Evolutionary conservation across 257 asterid species (phyloP), one percentile per base, ranked within the genome.

Genomic region (Catharanthus roseus): DNA sequence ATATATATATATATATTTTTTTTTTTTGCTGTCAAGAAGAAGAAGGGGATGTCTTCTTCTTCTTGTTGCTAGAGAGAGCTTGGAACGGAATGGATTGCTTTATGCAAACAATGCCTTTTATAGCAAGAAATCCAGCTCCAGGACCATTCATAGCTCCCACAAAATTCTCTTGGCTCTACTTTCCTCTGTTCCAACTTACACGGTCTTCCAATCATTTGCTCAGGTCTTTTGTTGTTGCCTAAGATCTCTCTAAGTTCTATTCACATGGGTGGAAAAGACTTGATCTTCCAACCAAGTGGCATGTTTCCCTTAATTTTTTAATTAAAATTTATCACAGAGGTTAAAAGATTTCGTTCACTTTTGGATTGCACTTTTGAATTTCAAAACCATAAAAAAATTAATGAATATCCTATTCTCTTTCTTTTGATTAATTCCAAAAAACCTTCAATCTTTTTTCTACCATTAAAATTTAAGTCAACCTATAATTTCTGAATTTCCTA

Each of bases 21-120:
- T 34, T 5, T 5, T 47, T 13, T 62, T 15, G 33, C 18, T 57
- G 3, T 63, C 39, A 74, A 67, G 79, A 81, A 77, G 80, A 77
- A 74, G 72, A 68, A 24, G 66, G 54, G 54, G 19, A 29, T 50
- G 33, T 77, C 77, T n/a, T 77, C 84, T 77, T 77, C 84, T 70
- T 65, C 56, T 73, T 65, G 36, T 26, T 28, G 23, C 68, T 64
- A 51, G 65, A n/a, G 21, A 41, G 60, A 74, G 68, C 73, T 67
- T 70, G 77, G 77, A 64, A 31, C 67, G 77, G 77, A 64, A 31
- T 73, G 58, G 21, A 2, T 71, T 33, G 36, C 38, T 54, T 6
- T 10, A 38, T 6, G 39, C 12, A 24, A 72, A 21, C 26, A 31
- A n/a, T 6, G 16, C 42, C 55, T 78, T 69, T 44, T 74, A 78